Percentiles rank a stretch among this genome's conserved stretches.
Evolutionary conservation across 768 basidiomycete species (phyloP).

Genomic region (Boletus edulis): DNA sequence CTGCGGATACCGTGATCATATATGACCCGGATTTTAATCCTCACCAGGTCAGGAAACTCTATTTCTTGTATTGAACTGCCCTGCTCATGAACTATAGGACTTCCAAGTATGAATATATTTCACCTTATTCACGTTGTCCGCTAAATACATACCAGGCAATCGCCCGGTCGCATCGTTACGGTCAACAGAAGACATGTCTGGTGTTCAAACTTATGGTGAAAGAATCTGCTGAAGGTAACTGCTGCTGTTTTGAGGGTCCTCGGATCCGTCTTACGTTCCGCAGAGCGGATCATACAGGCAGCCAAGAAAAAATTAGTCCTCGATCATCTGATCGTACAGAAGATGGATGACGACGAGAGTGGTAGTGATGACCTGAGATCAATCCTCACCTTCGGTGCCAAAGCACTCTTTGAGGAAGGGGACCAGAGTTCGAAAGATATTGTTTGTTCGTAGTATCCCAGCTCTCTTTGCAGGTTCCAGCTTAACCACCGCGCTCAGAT

Average conservation of each 20-base stretch:
- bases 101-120: constrained; percentile 63
- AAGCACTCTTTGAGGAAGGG: constrained; percentile 74
- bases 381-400: constrained; percentile 86
- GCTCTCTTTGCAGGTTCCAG: background rate
- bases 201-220: constrained; percentile 98
- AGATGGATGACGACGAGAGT: constrained; percentile 85
- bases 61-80: background rate
- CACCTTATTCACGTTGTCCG: background rate
- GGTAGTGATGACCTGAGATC: constrained; percentile 80
- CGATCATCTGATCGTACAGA: constrained; percentile 94
- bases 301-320: constrained; percentile 96
- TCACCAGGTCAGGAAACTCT: constrained; percentile 63
- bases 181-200: constrained; percentile 90
- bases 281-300: constrained; percentile 87
- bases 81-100: constrained; percentile 49
- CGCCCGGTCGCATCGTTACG: constrained; percentile 90
- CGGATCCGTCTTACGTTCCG: constrained; percentile 3
- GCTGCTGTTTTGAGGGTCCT: background rate
- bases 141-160: constrained; percentile 66
- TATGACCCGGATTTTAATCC: constrained; percentile 98
- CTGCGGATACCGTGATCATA: constrained; percentile 91
- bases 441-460: constrained; percentile 46
- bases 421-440: constrained; percentile 61
- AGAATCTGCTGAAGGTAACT: constrained; percentile 81
- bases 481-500: constrained; percentile 41